Percentiles rank a stretch among this genome's conserved stretches.
These are phyloP conservation scores for Escovopsis weberi DNA, from an alignment of 2,329 filamentous ascomycete species.

Conservation along the genomic window DNA sequence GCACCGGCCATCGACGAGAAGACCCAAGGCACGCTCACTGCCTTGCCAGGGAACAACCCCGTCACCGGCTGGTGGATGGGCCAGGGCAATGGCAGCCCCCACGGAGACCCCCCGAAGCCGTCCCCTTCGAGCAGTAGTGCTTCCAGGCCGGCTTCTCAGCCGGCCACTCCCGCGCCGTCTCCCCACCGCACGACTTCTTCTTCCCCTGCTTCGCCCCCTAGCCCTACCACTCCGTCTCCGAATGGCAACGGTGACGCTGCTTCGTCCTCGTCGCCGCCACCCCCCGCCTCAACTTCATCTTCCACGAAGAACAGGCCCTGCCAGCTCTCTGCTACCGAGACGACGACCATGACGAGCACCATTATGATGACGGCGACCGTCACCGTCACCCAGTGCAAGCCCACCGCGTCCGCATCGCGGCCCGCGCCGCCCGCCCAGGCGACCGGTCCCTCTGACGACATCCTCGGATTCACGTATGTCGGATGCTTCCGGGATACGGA, in stretches of 20 bases:
- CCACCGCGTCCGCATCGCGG: not conserved
- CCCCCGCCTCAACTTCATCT: not conserved
- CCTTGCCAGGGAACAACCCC: constrained; percentile 41
- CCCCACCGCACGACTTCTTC: not conserved
- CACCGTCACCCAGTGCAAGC: not conserved
- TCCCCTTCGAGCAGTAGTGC: constrained; percentile 1
- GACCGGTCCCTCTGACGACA: constrained; percentile 9
- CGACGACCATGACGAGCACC: too few relatives aligned
- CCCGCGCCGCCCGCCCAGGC: constrained; percentile 10
- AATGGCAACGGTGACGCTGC: constrained; percentile 1
- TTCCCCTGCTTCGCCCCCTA: not conserved
- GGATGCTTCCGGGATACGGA: constrained; percentile 29
- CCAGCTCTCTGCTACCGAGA: not conserved
- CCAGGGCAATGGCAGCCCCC: not conserved
- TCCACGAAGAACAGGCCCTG: not conserved
- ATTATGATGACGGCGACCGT: not conserved
- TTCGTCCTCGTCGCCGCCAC: not conserved
- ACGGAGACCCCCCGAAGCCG: not conserved
- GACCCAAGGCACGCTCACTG: constrained; percentile 26
- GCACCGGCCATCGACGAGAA: constrained; percentile 30
- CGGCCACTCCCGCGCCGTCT: not conserved
- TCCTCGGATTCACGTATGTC: constrained; percentile 21
- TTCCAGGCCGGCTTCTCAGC: not conserved
- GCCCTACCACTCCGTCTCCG: not conserved
- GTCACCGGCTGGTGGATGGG: constrained; percentile 38